phyloP scores from a whole-genome alignment of 306 rosid genomes.

The Myrica gale region DNA sequence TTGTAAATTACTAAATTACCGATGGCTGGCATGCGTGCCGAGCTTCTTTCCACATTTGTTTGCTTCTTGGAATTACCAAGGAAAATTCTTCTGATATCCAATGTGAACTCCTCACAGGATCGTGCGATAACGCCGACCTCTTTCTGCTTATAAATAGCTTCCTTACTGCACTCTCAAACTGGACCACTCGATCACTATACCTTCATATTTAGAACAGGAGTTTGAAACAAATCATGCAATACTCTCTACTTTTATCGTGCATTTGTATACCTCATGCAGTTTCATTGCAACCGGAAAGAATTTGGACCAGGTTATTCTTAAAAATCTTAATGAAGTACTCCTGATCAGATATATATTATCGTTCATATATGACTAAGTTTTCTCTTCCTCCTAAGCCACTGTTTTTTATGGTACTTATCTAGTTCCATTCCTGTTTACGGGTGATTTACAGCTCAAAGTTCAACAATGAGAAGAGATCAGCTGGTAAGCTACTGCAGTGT shows the following conservation, averaged over 20 bases:
- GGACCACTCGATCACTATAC: background rate
- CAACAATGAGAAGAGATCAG: slow-evolving; percentile 11
- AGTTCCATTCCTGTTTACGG: background rate
- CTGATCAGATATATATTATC: too few species aligned
- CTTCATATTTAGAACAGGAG: background rate
- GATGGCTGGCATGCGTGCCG: too few species aligned
- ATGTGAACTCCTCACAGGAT: too few species aligned
- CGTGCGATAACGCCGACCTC: background rate
- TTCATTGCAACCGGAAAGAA: slow-evolving; percentile 28
- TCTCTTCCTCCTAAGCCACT: background rate
- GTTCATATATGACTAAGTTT: background rate
- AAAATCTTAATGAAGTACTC: background rate
- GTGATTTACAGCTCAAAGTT: slow-evolving; percentile 30
- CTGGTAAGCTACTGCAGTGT: slow-evolving; percentile 30
- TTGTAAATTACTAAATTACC: background rate
- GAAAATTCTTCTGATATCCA: background rate
- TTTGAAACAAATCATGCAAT: slow-evolving; percentile 24
- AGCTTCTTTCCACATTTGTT: background rate
- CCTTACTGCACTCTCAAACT: background rate
- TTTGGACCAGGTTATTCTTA: slow-evolving; percentile 33
- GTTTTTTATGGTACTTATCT: background rate
- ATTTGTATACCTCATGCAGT: slow-evolving; percentile 32
- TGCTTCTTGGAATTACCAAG: background rate
- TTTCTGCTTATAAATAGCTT: background rate
- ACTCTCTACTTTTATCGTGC: slow-evolving; percentile 23